Evolutionary conservation across 2,329 filamentous ascomycete species (phyloP).

Genomic region (Talaromyces sp.): DNA sequence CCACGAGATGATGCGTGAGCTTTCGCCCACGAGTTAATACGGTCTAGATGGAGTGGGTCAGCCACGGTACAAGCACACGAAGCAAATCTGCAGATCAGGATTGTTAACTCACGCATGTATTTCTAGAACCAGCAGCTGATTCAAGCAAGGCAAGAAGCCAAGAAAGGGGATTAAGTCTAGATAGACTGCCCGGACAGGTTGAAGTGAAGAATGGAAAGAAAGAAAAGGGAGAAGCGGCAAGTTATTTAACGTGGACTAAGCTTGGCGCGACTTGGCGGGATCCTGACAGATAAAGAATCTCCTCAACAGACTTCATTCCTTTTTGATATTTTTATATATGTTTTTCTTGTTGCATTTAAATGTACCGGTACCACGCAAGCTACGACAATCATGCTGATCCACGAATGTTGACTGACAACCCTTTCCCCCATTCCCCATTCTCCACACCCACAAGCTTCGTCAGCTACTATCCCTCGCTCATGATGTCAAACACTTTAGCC

Average conservation of each 20-base stretch:
- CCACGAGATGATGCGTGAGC: slow-evolving; percentile 36
- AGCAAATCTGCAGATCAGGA: background rate
- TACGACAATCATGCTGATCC: slow-evolving; percentile 9
- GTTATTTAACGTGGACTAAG: slow-evolving; percentile 7
- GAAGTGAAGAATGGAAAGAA: background rate
- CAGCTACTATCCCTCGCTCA: slow-evolving; percentile 6
- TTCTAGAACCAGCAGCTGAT: slow-evolving; percentile 29
- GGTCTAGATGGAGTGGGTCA: slow-evolving; percentile 30
- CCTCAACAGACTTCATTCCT: too few species aligned
- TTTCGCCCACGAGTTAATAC: slow-evolving; percentile 45
- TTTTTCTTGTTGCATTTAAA: too few species aligned
- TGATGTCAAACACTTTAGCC: slow-evolving; percentile 17
- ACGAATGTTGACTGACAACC: slow-evolving; percentile 13
- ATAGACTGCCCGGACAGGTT: background rate
- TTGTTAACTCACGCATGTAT: slow-evolving; percentile 41
- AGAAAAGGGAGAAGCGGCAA: background rate
- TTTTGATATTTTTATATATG: too few species aligned
- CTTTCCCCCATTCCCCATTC: slow-evolving; percentile 1
- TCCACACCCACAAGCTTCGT: slow-evolving; percentile 6
- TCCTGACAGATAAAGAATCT: background rate
- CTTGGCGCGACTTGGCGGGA: slow-evolving; percentile 13
- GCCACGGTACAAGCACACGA: background rate
- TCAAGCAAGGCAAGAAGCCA: slow-evolving; percentile 24
- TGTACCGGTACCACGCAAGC: background rate
- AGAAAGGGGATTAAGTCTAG: background rate